These are phyloP conservation scores for Macadamia integrifolia DNA, from an alignment of 164 flowering plant species.

Conservation along the genomic window DNA sequence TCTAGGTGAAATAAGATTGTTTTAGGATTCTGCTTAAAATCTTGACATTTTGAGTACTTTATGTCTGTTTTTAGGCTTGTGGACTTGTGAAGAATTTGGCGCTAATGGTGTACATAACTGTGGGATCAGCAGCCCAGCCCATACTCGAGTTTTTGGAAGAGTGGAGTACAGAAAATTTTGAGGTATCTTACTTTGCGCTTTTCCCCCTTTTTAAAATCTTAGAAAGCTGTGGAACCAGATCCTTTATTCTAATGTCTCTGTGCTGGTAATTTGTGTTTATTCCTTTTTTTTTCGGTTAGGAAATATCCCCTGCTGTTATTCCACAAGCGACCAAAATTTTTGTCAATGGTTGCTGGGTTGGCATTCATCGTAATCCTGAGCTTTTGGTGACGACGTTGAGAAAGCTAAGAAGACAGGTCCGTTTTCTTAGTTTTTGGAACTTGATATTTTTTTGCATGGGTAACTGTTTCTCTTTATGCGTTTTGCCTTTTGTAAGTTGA, in stretches of 20 bases:
- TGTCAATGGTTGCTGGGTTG: slow-evolving; percentile 99
- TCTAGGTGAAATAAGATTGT: neutral
- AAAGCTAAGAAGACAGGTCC: slow-evolving; percentile 75
- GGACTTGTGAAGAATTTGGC: slow-evolving; percentile 97
- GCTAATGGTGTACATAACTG: slow-evolving; percentile 94
- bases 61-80: slow-evolving; percentile 59
- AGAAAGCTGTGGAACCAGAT: too few species aligned
- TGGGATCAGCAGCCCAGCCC: slow-evolving; percentile 96
- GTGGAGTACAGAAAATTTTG: too few species aligned
- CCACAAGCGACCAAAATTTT: slow-evolving; percentile 93
- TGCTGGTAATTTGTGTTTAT: neutral
- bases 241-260: too few species aligned
- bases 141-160: slow-evolving; percentile 17
- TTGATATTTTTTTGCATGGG: too few species aligned
- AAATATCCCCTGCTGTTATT: slow-evolving; percentile 96
- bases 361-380: slow-evolving; percentile 94
- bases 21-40: neutral
- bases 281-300: slow-evolving; percentile 35
- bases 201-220: too few species aligned
- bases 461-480: too few species aligned
- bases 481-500: too few species aligned
- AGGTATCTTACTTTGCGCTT: too few species aligned
- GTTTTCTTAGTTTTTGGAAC: slow-evolving; percentile 9
- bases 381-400: slow-evolving; percentile 84
- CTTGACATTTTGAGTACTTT: neutral